Conservation (phyloP, 805 yeast genomes). For the Cyberlindnera americana region DNA sequence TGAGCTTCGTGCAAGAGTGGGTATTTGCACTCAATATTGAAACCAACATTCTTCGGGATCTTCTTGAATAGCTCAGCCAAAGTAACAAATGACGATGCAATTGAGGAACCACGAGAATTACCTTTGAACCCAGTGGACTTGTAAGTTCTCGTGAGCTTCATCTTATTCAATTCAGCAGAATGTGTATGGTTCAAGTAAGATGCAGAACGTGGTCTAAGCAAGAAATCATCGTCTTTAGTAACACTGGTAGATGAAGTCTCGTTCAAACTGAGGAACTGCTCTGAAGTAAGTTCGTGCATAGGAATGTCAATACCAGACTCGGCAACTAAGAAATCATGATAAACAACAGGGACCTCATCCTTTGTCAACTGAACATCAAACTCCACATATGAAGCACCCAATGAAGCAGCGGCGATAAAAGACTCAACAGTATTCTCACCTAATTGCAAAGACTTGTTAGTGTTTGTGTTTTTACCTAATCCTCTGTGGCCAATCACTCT, state of each 20-base stretch:
- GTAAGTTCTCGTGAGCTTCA: conserved; percentile 87
- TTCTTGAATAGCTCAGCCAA: conserved; percentile 78
- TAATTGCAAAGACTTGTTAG: conserved; percentile 74
- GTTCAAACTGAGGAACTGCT: conserved; percentile 70
- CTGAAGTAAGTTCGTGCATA: conserved; percentile 87
- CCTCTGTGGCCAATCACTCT: conserved; percentile 97
- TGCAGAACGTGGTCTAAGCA: conserved; percentile 28
- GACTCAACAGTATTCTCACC: conserved; percentile 96
- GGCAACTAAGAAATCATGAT: conserved; percentile 91
- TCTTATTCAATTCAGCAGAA: conserved; percentile 44
- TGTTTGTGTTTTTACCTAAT: conserved; percentile 77
- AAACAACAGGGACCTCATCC: conserved; percentile 86
- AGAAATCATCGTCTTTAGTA: conserved; percentile 29
- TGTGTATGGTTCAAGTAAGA: conserved; percentile 16
- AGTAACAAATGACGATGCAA: conserved; percentile 90
- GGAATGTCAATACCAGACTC: conserved; percentile 96
- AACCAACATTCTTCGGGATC: conserved; percentile 80
- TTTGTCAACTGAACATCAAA: conserved; percentile 95
- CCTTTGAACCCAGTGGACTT: conserved; percentile 86
- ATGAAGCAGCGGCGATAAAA: conserved; percentile 91
- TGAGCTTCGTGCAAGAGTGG: conserved; percentile 95
- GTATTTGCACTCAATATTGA: conserved; percentile 91
- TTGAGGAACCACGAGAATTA: conserved; percentile 82
- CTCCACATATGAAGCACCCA: conserved; percentile 96
- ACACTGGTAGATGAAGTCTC: conserved; percentile 24